Conservation (phyloP, 768 basidiomycete species). For the Scleroderma citrinum region DNA sequence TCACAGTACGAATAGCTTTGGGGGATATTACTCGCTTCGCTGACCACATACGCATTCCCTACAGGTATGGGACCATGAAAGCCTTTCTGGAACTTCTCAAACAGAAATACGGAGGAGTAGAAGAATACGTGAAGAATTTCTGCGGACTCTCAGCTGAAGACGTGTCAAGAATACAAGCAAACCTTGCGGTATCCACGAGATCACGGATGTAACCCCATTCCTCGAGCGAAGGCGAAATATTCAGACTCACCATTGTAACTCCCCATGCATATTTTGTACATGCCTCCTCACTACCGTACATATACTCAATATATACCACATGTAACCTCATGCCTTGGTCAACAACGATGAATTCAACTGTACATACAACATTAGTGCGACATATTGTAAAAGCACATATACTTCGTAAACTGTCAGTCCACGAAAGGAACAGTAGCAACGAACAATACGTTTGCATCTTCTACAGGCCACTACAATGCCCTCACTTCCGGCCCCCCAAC, state of each 20-base stretch:
- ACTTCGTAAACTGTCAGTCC: background rate
- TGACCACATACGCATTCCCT: background rate
- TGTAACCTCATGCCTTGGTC: background rate
- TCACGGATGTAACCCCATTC: slow-evolving; percentile 30
- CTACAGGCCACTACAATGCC: background rate
- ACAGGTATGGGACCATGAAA: slow-evolving; percentile 71
- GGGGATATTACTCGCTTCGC: background rate
- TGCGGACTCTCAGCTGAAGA: slow-evolving; percentile 61
- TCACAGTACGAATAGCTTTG: slow-evolving; percentile 48
- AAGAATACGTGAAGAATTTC: slow-evolving; percentile 53
- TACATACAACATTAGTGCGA: too few relatives aligned
- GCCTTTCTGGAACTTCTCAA: slow-evolving; percentile 58
- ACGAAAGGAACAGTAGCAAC: background rate
- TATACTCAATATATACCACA: background rate
- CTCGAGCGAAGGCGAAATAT: background rate
- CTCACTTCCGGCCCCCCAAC: slow-evolving; percentile 29
- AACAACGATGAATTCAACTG: too few relatives aligned
- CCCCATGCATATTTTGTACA: too few relatives aligned
- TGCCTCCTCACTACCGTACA: too few relatives aligned
- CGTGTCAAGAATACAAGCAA: slow-evolving; percentile 49
- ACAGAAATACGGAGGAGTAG: slow-evolving; percentile 62
- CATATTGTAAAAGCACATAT: too few relatives aligned
- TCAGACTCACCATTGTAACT: too few relatives aligned
- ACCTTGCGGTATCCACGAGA: slow-evolving; percentile 40
- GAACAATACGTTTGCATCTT: too few relatives aligned